Base-by-base conservation (phyloP, 179 eudicot species). In the Beta macrorhiza region DNA sequence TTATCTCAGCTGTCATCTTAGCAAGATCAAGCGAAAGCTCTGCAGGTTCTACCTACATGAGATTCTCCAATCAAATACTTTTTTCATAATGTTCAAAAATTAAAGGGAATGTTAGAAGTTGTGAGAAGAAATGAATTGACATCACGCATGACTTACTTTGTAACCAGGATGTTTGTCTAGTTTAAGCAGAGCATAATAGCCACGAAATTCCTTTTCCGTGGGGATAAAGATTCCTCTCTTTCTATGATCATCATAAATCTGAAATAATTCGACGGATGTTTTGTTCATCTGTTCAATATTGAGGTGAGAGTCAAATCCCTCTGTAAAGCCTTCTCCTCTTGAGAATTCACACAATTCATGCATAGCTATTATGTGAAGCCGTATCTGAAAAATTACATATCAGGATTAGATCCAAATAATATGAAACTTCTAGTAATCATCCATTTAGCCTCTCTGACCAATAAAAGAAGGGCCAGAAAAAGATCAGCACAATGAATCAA, bases 261-360 rank as follows among this genome's bases (percentile, higher is more conserved):
- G 99, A 83, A 97, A 97, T 73, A 94, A 85, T 81, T 94, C 99
- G 74, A 97, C 99, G 47, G 98, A 97, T 82, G 99, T 90, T 88
- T 94, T 97, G 83, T 97, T 97, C 99, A 97, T 97, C 91, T 97
- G 99, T 83, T 97, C 99, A 79, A 97, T 97, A 84, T 97, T 97
- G 59, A 97, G 97, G 82, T 97, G 99, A 16, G 99, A 98, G 85
- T 97, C 99, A 86, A 97, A 94, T 82, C 98, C 99, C 86, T 93
- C 98, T 0, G 97, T 90, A 85, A 97, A 97, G 69, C 98, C 99
- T 81, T 94, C 98, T 86, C 98, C 99, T 85, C 87, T 97, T 29
- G 97, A 90, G 86, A 91, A 92, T 84, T 97, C 98, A 79, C 99
- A 97, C 81, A 97, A 84, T 84, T 97, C 99, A 70, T 97, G 99